Percentiles rank a stretch among this genome's conserved stretches.
phyloP scores from a whole-genome alignment of 1,139 yeast genomes.

The Wickerhamomyces sp. region DNA sequence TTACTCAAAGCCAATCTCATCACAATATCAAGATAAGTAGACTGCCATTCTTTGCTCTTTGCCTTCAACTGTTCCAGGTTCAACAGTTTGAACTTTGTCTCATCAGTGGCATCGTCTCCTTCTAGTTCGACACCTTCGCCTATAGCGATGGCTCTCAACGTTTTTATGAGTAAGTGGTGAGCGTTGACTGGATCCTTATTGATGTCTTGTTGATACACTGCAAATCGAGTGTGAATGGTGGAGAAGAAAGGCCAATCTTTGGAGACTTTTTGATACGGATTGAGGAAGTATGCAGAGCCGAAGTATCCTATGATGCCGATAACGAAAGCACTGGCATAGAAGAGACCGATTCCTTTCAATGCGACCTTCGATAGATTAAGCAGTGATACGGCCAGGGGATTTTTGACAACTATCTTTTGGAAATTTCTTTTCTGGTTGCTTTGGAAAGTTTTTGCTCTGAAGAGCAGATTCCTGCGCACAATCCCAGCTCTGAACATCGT shows the following conservation, averaged over 20 bases:
- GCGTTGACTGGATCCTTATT: constrained; percentile 17
- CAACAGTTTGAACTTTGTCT: constrained; percentile 23
- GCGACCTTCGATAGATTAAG: constrained; percentile 12
- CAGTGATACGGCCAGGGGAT: constrained; percentile 11
- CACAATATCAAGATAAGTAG: constrained; percentile 33
- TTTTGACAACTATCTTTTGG: constrained; percentile 9
- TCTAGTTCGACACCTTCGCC: constrained; percentile 17
- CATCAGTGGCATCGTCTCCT: constrained; percentile 4
- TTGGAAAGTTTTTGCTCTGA: background rate
- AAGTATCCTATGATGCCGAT: constrained; percentile 20
- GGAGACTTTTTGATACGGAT: constrained; percentile 25
- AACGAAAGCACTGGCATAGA: constrained; percentile 21
- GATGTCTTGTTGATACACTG: constrained; percentile 25
- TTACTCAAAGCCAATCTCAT: constrained; percentile 30
- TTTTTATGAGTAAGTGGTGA: constrained; percentile 18
- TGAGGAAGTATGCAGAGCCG: constrained; percentile 17
- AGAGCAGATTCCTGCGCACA: no score
- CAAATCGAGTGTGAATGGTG: constrained; percentile 24
- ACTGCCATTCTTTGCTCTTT: constrained; percentile 27
- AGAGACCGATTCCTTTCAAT: constrained; percentile 12
- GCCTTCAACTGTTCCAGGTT: constrained; percentile 12
- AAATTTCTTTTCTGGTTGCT: background rate
- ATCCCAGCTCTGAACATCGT: background rate
- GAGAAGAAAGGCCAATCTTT: constrained; percentile 26
- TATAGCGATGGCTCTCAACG: constrained; percentile 23